Conservation (phyloP, 305 asterid species). For the Fraxinus xanthoxyloides region DNA sequence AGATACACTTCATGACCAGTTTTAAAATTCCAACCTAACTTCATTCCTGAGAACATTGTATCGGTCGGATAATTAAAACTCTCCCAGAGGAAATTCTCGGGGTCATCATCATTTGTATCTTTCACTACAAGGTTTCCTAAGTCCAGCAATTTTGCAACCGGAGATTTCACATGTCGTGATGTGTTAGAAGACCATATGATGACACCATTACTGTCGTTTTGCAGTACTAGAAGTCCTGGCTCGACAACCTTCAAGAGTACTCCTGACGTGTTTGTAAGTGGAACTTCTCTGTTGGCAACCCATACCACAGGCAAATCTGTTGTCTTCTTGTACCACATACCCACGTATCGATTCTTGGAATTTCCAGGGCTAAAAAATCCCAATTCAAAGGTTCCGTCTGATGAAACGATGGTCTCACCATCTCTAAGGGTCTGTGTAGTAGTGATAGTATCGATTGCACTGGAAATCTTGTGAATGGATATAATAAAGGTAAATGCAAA, state of each 20-base stretch:
- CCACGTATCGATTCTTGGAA: constrained; percentile 38
- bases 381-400: constrained; percentile 37
- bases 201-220: constrained; percentile 16
- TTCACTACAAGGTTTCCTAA: constrained; percentile 28
- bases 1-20: not conserved
- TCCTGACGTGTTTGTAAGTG: constrained; percentile 26
- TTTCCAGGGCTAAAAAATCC: constrained; percentile 45
- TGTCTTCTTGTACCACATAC: constrained; percentile 42
- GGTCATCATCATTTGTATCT: constrained; percentile 10
- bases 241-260: constrained; percentile 17
- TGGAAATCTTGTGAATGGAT: not conserved
- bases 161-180: constrained; percentile 15
- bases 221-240: constrained; percentile 36
- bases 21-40: not conserved
- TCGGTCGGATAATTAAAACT: constrained; percentile 19
- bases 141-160: constrained; percentile 30
- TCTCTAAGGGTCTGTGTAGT: constrained; percentile 26
- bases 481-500: not conserved
- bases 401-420: constrained; percentile 34
- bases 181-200: constrained; percentile 41
- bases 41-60: not conserved
- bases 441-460: constrained; percentile 26
- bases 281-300: constrained; percentile 45
- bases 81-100: constrained; percentile 26
- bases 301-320: constrained; percentile 31